A percentile compares a stretch with the other conserved stretches of the same genome.
Evolutionary conservation across 23 red algal genomes (phyloP).

Genomic region (Rhodosorus marinus): DNA sequence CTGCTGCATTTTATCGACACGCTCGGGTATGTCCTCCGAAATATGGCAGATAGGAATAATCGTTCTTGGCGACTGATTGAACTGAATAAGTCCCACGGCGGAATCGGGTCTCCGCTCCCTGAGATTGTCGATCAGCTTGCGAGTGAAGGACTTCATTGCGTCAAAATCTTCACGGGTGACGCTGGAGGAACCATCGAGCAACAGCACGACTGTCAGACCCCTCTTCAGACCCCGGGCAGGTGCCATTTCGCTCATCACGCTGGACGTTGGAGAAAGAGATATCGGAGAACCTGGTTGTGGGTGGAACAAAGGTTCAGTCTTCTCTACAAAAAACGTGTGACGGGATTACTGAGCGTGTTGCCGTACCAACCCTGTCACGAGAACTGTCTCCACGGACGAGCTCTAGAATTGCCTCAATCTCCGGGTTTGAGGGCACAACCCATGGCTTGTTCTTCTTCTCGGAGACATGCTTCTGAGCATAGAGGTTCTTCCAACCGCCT

Average conservation of each 20-base stretch:
- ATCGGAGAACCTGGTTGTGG: slow-evolving; percentile 5
- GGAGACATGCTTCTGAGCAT: slow-evolving; percentile 36
- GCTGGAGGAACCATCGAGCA: slow-evolving; percentile 50
- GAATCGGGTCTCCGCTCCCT: slow-evolving; percentile 21
- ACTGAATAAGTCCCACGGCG: slow-evolving; percentile 46
- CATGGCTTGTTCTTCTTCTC: slow-evolving; percentile 29
- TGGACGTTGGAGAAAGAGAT: slow-evolving; percentile 5
- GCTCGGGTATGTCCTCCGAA: slow-evolving; percentile 10
- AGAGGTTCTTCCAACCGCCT: slow-evolving; percentile 68
- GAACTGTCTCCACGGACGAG: slow-evolving; percentile 66
- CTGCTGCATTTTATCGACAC: slow-evolving; percentile 67
- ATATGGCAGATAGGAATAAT: slow-evolving; percentile 23
- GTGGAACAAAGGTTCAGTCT: neutral
- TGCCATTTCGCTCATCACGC: neutral
- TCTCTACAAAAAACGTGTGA: slow-evolving; percentile 2
- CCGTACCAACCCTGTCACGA: slow-evolving; percentile 1
- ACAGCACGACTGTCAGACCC: slow-evolving; percentile 13
- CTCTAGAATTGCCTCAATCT: slow-evolving; percentile 44
- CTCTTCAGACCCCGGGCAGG: neutral
- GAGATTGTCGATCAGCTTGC: slow-evolving; percentile 27
- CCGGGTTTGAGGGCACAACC: slow-evolving; percentile 28
- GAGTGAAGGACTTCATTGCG: slow-evolving; percentile 54
- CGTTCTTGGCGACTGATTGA: slow-evolving; percentile 72
- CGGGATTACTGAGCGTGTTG: slow-evolving; percentile 1
- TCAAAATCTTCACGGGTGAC: slow-evolving; percentile 84